phyloP scores from a whole-genome alignment of 805 yeast genomes.

The Suhomyces faveliae region DNA sequence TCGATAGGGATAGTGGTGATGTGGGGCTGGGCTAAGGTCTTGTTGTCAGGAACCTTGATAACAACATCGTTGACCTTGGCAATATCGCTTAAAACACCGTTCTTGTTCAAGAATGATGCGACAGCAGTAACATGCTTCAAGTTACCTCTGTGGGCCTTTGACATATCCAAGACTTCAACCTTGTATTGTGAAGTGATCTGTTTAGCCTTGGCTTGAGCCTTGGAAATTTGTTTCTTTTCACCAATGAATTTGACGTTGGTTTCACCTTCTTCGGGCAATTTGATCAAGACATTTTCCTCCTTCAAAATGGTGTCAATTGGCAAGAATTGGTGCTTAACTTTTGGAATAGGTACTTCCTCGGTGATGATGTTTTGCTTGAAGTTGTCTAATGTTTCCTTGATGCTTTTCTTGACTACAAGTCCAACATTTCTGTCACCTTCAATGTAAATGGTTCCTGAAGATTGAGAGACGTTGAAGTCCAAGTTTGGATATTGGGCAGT shows the following conservation, averaged over 20 bases:
- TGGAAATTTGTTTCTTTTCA: slow-evolving; percentile 49
- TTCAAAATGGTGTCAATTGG: slow-evolving; percentile 52
- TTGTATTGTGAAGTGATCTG: slow-evolving; percentile 55
- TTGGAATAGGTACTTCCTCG: slow-evolving; percentile 65
- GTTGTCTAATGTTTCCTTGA: slow-evolving; percentile 45
- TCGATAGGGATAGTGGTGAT: slow-evolving; percentile 53
- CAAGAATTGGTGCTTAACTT: slow-evolving; percentile 66
- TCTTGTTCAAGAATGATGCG: slow-evolving; percentile 60
- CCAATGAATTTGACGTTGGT: slow-evolving; percentile 62
- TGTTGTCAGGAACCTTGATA: slow-evolving; percentile 40
- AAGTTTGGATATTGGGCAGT: slow-evolving; percentile 23
- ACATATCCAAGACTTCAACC: slow-evolving; percentile 73
- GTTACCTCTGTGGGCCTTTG: slow-evolving; percentile 85
- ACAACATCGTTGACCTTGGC: slow-evolving; percentile 35
- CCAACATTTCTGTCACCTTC: slow-evolving; percentile 74
- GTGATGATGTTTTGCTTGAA: slow-evolving; percentile 47
- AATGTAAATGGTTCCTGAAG: slow-evolving; percentile 45
- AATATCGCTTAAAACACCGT: slow-evolving; percentile 46
- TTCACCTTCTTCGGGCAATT: slow-evolving; percentile 50
- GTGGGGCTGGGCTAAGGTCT: slow-evolving; percentile 38
- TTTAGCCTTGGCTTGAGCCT: slow-evolving; percentile 65
- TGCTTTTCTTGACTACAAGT: slow-evolving; percentile 49
- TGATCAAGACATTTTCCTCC: slow-evolving; percentile 56
- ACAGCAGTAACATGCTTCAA: slow-evolving; percentile 72
- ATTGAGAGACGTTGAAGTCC: slow-evolving; percentile 37